phyloP scores from a whole-genome alignment of 495 filamentous ascomycete species.

The Aspergillus steynii region DNA sequence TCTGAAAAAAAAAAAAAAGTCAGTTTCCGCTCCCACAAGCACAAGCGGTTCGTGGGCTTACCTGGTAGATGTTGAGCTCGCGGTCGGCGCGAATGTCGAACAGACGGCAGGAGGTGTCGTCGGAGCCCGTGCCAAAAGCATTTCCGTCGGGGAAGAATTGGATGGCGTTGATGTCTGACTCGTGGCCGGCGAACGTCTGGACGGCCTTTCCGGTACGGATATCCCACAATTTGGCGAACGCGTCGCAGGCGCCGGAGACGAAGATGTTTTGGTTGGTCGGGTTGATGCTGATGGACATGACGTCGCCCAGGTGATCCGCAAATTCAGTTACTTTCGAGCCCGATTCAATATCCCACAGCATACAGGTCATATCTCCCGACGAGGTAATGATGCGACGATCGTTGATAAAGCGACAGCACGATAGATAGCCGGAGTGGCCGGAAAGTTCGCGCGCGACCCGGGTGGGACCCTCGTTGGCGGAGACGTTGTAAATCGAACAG shows the following conservation, averaged over 20 bases:
- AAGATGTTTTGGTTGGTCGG: slow-evolving; percentile 96
- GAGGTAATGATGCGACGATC: slow-evolving; percentile 97
- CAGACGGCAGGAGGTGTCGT: slow-evolving; percentile 94
- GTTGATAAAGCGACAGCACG: slow-evolving; percentile 98
- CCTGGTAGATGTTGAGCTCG: slow-evolving; percentile 94
- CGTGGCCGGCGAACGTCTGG: slow-evolving; percentile 97
- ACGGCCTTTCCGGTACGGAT: slow-evolving; percentile 97
- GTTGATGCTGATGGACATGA: slow-evolving; percentile 99
- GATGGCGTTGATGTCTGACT: slow-evolving; percentile 98
- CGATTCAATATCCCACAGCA: slow-evolving; percentile 99
- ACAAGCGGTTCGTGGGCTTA: slow-evolving; percentile 43
- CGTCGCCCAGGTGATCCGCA: slow-evolving; percentile 96
- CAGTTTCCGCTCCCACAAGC: not conserved
- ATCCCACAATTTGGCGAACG: slow-evolving; percentile 98
- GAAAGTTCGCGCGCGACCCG: slow-evolving; percentile 95
- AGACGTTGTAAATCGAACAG: slow-evolving; percentile 99
- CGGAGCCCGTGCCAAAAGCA: slow-evolving; percentile 96
- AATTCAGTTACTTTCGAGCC: slow-evolving; percentile 98
- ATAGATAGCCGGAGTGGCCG: slow-evolving; percentile 95
- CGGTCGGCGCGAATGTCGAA: slow-evolving; percentile 97
- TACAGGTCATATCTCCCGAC: slow-evolving; percentile 99
- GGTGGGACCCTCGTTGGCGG: slow-evolving; percentile 91
- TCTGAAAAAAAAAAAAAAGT: slow-evolving; percentile 53
- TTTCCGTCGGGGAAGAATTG: slow-evolving; percentile 99
- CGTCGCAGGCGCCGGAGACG: slow-evolving; percentile 96